These are phyloP conservation scores for Miscanthus lutarioriparius DNA, from an alignment of 176 grass and related monocot species.

Conservation along the genomic window DNA sequence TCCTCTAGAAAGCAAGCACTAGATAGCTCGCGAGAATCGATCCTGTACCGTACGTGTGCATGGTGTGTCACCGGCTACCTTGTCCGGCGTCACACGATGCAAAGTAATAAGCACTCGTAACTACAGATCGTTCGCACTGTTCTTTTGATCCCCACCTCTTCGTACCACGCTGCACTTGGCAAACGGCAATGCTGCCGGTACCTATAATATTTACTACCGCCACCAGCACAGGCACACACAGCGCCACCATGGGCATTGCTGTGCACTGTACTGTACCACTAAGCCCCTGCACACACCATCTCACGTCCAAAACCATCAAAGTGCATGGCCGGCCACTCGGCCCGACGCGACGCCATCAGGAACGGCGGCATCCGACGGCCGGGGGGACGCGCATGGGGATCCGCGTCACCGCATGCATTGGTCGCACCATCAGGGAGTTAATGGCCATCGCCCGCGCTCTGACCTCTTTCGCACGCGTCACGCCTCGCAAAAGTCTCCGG, in stretches of 20 bases:
- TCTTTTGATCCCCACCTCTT: background rate
- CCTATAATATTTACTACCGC: background rate
- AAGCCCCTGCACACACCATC: too few relatives aligned
- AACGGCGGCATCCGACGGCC: background rate
- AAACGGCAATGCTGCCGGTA: background rate
- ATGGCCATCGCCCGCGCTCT: background rate
- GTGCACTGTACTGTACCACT: too few relatives aligned
- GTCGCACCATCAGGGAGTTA: constrained; percentile 37
- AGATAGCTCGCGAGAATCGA: too few relatives aligned
- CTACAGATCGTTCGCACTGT: background rate
- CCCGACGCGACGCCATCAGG: background rate
- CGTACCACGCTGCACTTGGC: background rate
- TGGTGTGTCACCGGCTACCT: background rate
- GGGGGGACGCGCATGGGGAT: background rate
- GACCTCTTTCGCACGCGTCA: background rate
- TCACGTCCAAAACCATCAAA: background rate
- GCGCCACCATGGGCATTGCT: too few relatives aligned
- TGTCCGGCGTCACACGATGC: background rate
- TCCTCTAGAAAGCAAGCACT: too few relatives aligned
- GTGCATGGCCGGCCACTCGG: too few relatives aligned
- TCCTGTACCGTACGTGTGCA: too few relatives aligned
- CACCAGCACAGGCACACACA: background rate
- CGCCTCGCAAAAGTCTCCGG: background rate
- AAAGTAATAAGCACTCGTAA: background rate
- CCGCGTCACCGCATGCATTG: background rate